Conservation (phyloP, 192 early-diverging fungal species). For the Gonapodya prolifera region DNA sequence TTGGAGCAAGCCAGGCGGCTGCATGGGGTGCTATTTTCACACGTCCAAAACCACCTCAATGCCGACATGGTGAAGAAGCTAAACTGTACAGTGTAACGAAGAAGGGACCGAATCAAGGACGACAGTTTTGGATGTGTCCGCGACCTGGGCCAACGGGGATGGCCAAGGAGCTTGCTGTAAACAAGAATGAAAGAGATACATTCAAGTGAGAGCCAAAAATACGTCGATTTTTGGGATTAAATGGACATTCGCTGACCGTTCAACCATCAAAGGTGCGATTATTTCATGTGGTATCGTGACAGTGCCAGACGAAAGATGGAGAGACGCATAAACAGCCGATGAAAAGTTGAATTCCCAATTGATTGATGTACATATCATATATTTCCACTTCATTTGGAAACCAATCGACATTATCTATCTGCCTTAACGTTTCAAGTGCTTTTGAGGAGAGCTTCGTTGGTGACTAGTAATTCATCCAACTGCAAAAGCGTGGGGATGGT, state of each 20-base stretch:
- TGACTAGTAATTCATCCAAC: conserved; percentile 88
- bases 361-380: not conserved
- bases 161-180: not conserved
- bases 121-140: conserved; percentile 52
- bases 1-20: conserved; percentile 15
- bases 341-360: too few species aligned
- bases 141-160: conserved; percentile 24
- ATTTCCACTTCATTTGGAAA: not conserved
- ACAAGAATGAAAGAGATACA: not conserved
- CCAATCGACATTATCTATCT: too few species aligned
- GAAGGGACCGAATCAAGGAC: conserved; percentile 53
- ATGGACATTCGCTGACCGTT: not conserved
- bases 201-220: not conserved
- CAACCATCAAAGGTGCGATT: conserved; percentile 2
- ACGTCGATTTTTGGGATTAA: not conserved
- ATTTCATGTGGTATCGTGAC: conserved; percentile 3
- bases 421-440: not conserved
- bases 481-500: conserved; percentile 40
- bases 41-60: conserved; percentile 33
- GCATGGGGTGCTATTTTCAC: conserved; percentile 49
- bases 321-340: not conserved
- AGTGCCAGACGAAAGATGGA: not conserved
- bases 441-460: conserved; percentile 76
- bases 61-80: conserved; percentile 47
- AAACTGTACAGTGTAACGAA: conserved; percentile 58